Evolutionary conservation across 2,329 filamentous ascomycete species (phyloP), one percentile per base, ranked within the genome.

Genomic region (Endoconidiophora polonica): DNA sequence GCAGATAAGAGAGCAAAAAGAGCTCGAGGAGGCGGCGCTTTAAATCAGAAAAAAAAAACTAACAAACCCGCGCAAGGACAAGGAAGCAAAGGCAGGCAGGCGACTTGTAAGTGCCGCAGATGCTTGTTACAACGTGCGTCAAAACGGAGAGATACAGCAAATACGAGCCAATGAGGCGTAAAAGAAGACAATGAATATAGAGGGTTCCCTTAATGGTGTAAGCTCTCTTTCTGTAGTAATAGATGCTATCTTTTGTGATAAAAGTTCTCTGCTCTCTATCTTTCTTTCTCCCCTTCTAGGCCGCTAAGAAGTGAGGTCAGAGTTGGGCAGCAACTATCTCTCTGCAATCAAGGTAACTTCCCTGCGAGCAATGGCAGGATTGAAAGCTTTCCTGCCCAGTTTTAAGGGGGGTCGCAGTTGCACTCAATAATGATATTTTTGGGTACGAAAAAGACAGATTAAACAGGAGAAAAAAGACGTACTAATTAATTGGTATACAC

Each of bases 271-370:
- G 29, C 29, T 33, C 29, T 33, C 12, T 12, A 33, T 29, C 26
- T 29, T 51, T 14, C 14, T 40, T 40, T 16, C 38, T 40, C n/a
- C 5, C 9, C 10, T 33, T 44, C 29, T 44, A 23, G 43, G 43
- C 42, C 29, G 42, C 41, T 43, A n/a, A 18, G 20, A 10, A 14
- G 41, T 9, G 39, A 49, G 38, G 22, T 36, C 39, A 46, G 44
- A 24, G n/a, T 53, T 50, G 52, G 47, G 47, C 52, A 50, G 52
- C 52, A 53, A 50, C 46, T 46, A 44, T 29, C 20, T 50, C 43
- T 26, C 48, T 49, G 29, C 38, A 46, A 52, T 36, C 45, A 47
- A 42, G 22, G 23, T 23, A 50, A 45, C 49, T 50, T 37, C 49
- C 45, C 29, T 48, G 48, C 43, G 50, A 45, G 24, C 46, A 44